phyloP scores from a whole-genome alignment of 2,329 filamentous ascomycete species.

The Aureobasidium mangrovei region DNA sequence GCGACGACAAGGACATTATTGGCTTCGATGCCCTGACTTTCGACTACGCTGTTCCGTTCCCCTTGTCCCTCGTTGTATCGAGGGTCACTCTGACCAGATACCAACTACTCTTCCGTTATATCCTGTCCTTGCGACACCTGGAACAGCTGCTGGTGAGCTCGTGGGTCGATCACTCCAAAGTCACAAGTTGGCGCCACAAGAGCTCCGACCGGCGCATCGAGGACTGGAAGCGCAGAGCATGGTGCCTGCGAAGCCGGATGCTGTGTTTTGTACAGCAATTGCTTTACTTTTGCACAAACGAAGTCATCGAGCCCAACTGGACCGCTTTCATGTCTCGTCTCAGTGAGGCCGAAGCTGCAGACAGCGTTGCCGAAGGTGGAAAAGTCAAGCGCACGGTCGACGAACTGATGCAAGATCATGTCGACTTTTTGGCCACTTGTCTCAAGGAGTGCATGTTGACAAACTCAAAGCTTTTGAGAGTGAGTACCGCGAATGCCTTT shows the following conservation, averaged over 20 bases:
- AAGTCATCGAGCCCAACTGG: slow-evolving; percentile 98
- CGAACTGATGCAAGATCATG: slow-evolving; percentile 97
- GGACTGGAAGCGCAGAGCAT: slow-evolving; percentile 85
- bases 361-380: slow-evolving; percentile 27
- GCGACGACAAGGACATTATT: slow-evolving; percentile 72
- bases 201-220: slow-evolving; percentile 66
- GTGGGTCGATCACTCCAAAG: slow-evolving; percentile 84
- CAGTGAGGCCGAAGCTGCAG: slow-evolving; percentile 47
- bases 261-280: slow-evolving; percentile 94
- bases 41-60: slow-evolving; percentile 90
- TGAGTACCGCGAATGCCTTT: slow-evolving; percentile 35
- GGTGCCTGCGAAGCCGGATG: slow-evolving; percentile 89
- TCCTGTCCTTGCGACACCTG: slow-evolving; percentile 79
- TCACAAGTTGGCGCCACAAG: slow-evolving; percentile 67
- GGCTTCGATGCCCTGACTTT: slow-evolving; percentile 91
- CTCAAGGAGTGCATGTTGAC: slow-evolving; percentile 99
- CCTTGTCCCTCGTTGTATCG: slow-evolving; percentile 88
- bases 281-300: slow-evolving; percentile 90
- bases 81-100: slow-evolving; percentile 96
- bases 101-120: slow-evolving; percentile 89
- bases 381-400: slow-evolving; percentile 75
- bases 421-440: slow-evolving; percentile 95
- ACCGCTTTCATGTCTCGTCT: slow-evolving; percentile 83
- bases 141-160: slow-evolving; percentile 78
- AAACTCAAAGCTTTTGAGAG: slow-evolving; percentile 85